Conservation (phyloP, 331 rosid genomes). For the Prunus yedoensis region DNA sequence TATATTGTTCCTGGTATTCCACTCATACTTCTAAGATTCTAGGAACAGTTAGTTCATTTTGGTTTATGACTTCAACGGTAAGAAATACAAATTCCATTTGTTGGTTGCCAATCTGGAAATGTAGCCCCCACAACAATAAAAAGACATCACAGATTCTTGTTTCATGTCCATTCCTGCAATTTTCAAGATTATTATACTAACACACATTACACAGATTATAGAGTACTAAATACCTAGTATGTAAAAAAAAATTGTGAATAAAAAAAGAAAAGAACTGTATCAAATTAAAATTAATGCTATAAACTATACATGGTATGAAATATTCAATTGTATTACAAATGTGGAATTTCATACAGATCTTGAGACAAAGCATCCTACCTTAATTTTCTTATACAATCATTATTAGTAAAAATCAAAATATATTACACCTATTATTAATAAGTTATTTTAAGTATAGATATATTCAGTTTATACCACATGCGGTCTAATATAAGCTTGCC, state of each 20-base stretch:
- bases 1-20: constrained; percentile 14
- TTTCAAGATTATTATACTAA: background rate
- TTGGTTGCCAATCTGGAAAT: background rate
- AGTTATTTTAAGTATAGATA: background rate
- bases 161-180: background rate
- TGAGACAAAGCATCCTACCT: background rate
- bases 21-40: constrained; percentile 8
- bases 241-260: background rate
- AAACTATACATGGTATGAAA: background rate
- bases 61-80: background rate
- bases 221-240: background rate
- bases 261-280: no score
- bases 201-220: background rate
- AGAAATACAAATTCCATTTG: background rate
- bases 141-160: background rate
- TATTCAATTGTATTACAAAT: background rate
- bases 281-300: background rate
- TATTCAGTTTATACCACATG: background rate
- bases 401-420: background rate
- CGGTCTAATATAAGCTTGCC: background rate
- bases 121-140: background rate
- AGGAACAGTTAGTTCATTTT: background rate
- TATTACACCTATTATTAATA: background rate
- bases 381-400: background rate
- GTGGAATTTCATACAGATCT: background rate